These are phyloP conservation scores for Agrocybe pediades DNA, from an alignment of 768 basidiomycete species.

Conservation along the genomic window DNA sequence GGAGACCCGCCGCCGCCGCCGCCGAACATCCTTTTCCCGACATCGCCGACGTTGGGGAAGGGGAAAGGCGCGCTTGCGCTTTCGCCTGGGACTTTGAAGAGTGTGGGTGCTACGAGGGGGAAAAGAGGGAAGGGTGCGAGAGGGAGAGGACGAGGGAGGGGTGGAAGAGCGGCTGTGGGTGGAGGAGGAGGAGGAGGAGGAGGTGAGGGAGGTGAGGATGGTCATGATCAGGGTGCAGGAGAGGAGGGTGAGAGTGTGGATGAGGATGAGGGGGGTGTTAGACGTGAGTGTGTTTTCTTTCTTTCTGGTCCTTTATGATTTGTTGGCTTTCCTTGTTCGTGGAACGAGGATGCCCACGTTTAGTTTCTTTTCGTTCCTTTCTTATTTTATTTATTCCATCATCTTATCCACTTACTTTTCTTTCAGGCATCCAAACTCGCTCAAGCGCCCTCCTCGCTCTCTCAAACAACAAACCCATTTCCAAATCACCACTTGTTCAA, in stretches of 20 bases:
- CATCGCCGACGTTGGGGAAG: too few species aligned
- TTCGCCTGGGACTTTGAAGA: too few species aligned
- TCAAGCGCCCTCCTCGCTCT: not conserved
- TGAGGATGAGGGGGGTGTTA: slow-evolving; percentile 21
- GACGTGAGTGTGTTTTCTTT: not conserved
- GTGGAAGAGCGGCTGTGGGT: too few species aligned
- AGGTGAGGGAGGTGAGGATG: not conserved
- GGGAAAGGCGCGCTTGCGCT: too few species aligned
- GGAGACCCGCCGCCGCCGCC: too few species aligned
- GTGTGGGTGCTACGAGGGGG: too few species aligned
- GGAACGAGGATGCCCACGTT: too few species aligned
- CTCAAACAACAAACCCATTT: too few species aligned
- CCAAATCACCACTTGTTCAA: not conserved
- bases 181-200: too few species aligned
- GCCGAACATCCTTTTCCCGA: too few species aligned
- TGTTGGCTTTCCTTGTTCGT: too few species aligned
- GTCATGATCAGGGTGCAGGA: not conserved
- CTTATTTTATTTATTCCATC: not conserved
- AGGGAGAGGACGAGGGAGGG: slow-evolving; percentile 9
- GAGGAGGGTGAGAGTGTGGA: not conserved
- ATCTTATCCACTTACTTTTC: not conserved
- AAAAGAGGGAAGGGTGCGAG: slow-evolving; percentile 5
- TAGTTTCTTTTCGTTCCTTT: not conserved
- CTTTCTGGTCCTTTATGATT: not conserved
- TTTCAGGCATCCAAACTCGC: not conserved